A percentile compares a stretch with the other conserved stretches of the same genome.
Evolutionary conservation across 257 asterid species (phyloP).

Genomic region (Lavandula angustifolia): DNA sequence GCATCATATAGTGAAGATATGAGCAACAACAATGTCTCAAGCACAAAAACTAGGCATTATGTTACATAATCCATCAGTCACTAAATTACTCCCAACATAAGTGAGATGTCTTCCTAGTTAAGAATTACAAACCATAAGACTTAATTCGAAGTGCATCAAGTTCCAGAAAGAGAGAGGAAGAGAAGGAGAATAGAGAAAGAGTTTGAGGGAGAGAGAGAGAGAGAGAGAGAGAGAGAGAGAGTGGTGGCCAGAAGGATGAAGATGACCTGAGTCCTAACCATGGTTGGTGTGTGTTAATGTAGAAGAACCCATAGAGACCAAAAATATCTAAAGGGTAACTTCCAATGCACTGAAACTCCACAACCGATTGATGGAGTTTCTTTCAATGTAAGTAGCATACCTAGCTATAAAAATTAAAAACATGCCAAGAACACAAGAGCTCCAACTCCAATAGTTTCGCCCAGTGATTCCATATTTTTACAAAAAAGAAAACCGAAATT

Average conservation of each 20-base stretch:
- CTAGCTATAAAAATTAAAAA: not conserved
- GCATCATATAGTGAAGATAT: conserved; percentile 1
- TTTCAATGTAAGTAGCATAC: conserved; percentile 29
- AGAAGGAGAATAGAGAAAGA: too few species aligned
- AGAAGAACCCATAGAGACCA: conserved; percentile 61
- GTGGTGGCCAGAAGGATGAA: conserved; percentile 28
- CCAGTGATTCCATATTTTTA: conserved; percentile 13
- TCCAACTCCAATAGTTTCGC: conserved; percentile 50
- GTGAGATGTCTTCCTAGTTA: conserved; percentile 44
- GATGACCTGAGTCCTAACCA: conserved; percentile 85
- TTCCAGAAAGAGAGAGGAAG: conserved; percentile 28
- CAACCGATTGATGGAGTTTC: conserved; percentile 58
- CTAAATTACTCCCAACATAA: conserved; percentile 39
- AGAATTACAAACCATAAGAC: conserved; percentile 56
- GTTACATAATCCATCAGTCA: conserved; percentile 34
- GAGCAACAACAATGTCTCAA: conserved; percentile 1
- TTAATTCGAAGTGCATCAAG: conserved; percentile 40
- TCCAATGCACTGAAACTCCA: conserved; percentile 64
- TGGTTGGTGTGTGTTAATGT: conserved; percentile 62
- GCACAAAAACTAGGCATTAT: conserved; percentile 15
- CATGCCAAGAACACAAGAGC: conserved; percentile 36
- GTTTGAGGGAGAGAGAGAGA: conserved; percentile 4
- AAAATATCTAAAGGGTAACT: conserved; percentile 57
- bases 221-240: not conserved
- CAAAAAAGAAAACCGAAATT: not conserved